A percentile compares a stretch with the other conserved stretches of the same genome.
Conservation (phyloP, 768 basidiomycete species). For the Lactarius pseudohatsudake region DNA sequence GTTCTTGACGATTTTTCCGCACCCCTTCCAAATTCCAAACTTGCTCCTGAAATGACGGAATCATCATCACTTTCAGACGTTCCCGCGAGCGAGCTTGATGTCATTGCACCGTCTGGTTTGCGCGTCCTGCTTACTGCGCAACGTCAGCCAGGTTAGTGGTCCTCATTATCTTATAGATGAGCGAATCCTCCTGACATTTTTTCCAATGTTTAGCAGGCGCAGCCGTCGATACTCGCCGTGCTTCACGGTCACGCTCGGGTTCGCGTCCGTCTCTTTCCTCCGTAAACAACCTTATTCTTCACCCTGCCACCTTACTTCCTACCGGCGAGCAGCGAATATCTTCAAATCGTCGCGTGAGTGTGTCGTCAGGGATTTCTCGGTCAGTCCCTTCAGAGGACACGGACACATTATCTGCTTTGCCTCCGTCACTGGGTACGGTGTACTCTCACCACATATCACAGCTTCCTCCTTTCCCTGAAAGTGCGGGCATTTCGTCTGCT, state of each 20-base stretch:
- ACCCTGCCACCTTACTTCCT: conserved; percentile 23
- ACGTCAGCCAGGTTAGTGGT: conserved; percentile 8
- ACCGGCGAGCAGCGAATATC: conserved; percentile 11
- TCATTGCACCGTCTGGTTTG: not conserved
- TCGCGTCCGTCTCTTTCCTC: conserved; percentile 22
- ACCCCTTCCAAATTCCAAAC: not conserved
- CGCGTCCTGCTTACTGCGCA: not conserved
- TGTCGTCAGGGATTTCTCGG: not conserved
- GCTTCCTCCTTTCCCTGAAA: conserved; percentile 24
- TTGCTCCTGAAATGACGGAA: not conserved
- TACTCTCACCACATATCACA: conserved; percentile 9
- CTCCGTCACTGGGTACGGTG: conserved; percentile 7
- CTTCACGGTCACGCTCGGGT: conserved; percentile 14
- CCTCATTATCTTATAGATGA: conserved; percentile 4
- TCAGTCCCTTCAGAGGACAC: not conserved
- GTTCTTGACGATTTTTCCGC: conserved; percentile 14
- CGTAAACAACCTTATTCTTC: conserved; percentile 21
- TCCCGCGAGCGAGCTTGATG: not conserved
- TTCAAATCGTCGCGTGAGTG: not conserved
- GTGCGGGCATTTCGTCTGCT: conserved; percentile 3
- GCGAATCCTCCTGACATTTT: not conserved
- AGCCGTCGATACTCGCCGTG: not conserved
- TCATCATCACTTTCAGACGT: not conserved
- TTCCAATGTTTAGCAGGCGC: conserved; percentile 1
- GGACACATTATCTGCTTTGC: conserved; percentile 12